A percentile compares a stretch with the other conserved stretches of the same genome.
These are phyloP conservation scores for Colletotrichum lini DNA, from an alignment of 2,329 filamentous ascomycete species.

Conservation along the genomic window DNA sequence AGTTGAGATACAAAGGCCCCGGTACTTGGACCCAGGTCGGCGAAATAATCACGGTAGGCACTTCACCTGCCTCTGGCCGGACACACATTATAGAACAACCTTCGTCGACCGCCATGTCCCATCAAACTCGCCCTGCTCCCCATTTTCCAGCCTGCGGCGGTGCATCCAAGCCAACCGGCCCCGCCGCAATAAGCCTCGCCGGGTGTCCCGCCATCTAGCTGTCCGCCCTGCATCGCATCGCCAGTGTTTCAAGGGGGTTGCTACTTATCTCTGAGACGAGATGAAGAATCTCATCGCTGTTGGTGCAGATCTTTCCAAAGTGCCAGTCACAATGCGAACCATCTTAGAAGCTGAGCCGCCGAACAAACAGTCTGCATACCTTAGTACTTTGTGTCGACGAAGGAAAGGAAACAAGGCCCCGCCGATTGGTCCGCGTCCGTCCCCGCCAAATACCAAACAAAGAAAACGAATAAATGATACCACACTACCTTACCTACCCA, in stretches of 20 bases:
- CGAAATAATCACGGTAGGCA: not conserved
- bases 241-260: not conserved
- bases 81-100: not conserved
- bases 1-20: not conserved
- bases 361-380: not conserved
- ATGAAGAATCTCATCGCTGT: not conserved
- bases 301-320: not conserved
- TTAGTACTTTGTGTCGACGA: not conserved
- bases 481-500: not conserved
- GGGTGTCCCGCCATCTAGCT: conserved; percentile 2
- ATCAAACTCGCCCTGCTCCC: conserved; percentile 33
- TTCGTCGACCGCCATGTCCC: conserved; percentile 7
- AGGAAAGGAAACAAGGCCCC: not conserved
- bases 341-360: not conserved
- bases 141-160: conserved; percentile 16
- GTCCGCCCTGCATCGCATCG: not conserved
- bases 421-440: conserved; percentile 20
- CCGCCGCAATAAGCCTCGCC: conserved; percentile 26
- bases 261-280: not conserved
- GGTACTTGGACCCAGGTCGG: not conserved
- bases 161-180: conserved; percentile 7
- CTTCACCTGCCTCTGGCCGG: not conserved
- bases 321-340: conserved; percentile 1
- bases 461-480: not conserved
- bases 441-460: conserved; percentile 9